A percentile compares a stretch with the other conserved stretches of the same genome.
phyloP scores from a whole-genome alignment of 2,329 filamentous ascomycete genomes.

The Alternaria triticimaculans region DNA sequence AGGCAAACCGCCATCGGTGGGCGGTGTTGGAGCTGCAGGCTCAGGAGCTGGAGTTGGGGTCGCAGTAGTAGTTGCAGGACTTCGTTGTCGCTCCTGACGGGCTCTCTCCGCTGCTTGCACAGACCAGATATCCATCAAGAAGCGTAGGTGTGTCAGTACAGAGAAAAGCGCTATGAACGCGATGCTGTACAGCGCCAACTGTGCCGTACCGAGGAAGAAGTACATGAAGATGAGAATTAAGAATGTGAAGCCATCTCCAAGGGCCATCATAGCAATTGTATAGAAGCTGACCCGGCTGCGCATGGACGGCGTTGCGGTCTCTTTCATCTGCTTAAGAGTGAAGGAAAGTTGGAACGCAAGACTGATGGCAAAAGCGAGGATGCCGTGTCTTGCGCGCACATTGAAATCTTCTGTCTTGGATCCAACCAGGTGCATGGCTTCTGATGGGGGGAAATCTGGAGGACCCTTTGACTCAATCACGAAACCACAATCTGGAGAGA shows the following conservation, averaged over 20 bases:
- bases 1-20: constrained; percentile 50
- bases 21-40: constrained; percentile 29
- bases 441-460: constrained; percentile 60
- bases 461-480: constrained; percentile 67
- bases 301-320: constrained; percentile 69
- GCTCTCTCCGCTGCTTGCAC: constrained; percentile 62
- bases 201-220: constrained; percentile 60
- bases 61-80: constrained; percentile 32
- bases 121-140: constrained; percentile 71
- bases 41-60: constrained; percentile 26
- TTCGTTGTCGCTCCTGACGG: constrained; percentile 53
- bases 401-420: constrained; percentile 64
- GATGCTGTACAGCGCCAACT: constrained; percentile 61
- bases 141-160: constrained; percentile 68
- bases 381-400: constrained; percentile 59
- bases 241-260: constrained; percentile 67
- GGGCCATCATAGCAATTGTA: constrained; percentile 66
- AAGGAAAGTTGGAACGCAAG: constrained; percentile 62
- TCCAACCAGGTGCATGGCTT: constrained; percentile 61
- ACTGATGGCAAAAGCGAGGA: constrained; percentile 59
- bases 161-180: constrained; percentile 67
- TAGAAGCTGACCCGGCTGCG: constrained; percentile 69
- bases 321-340: constrained; percentile 67
- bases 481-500: constrained; percentile 72
- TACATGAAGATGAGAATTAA: constrained; percentile 62